Percentiles rank a stretch among this genome's conserved stretches.
Conservation (phyloP, 23 red algal genomes). For the Gracilaria gracilis region DNA sequence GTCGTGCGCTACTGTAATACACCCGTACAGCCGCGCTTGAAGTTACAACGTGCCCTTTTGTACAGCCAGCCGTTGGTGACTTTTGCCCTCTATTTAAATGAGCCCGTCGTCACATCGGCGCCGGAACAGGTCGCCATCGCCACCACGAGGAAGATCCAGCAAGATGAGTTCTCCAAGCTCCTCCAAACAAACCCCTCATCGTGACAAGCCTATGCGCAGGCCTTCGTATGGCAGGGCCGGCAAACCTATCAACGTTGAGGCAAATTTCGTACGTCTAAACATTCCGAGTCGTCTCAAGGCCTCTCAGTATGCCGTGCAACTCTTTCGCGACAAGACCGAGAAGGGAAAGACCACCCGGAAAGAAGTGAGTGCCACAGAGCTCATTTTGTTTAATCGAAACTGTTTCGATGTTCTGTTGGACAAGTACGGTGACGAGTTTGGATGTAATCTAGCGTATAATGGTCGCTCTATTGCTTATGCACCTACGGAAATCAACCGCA, state of each 20-base stretch:
- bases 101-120: background rate
- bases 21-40: background rate
- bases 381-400: constrained; percentile 51
- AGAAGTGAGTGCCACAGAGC: constrained; percentile 46
- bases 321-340: constrained; percentile 19
- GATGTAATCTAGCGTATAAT: constrained; percentile 46
- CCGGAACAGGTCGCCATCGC: background rate
- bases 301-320: constrained; percentile 61
- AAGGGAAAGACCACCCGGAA: background rate
- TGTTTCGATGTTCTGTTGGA: constrained; percentile 25
- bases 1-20: background rate
- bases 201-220: constrained; percentile 22
- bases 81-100: background rate
- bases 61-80: background rate
- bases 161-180: background rate
- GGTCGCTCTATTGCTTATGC: constrained; percentile 72
- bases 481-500: constrained; percentile 26
- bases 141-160: background rate
- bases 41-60: background rate
- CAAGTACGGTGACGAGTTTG: constrained; percentile 33
- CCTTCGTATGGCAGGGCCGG: constrained; percentile 29
- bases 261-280: constrained; percentile 41
- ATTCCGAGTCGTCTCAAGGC: constrained; percentile 6
- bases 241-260: constrained; percentile 32
- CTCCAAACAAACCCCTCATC: background rate